These are phyloP conservation scores for Moricandia arvensis DNA, from an alignment of 345 rosid genomes.

Conservation along the genomic window DNA sequence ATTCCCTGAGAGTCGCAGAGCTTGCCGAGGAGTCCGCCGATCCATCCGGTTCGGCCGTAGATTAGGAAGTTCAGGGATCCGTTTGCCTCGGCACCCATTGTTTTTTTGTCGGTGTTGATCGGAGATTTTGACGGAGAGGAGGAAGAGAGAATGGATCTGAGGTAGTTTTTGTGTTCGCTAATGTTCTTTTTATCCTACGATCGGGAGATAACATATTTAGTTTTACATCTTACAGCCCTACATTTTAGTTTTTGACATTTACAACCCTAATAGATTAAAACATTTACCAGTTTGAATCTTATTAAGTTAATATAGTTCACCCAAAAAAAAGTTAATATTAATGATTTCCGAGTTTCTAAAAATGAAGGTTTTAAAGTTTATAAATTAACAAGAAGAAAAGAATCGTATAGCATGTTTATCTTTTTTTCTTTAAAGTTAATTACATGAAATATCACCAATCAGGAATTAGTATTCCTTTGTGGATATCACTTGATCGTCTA, in stretches of 20 bases:
- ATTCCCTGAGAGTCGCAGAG: slow-evolving; percentile 68
- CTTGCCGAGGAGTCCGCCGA: slow-evolving; percentile 82
- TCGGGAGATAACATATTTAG: neutral
- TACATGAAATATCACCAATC: neutral
- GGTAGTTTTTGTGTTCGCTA: slow-evolving; percentile 5
- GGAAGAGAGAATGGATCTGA: slow-evolving; percentile 18
- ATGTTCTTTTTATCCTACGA: slow-evolving; percentile 28
- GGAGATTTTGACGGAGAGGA: neutral
- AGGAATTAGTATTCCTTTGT: neutral
- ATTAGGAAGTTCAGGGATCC: slow-evolving; percentile 71
- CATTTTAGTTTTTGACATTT: neutral
- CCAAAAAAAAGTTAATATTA: too few relatives aligned
- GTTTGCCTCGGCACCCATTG: slow-evolving; percentile 63
- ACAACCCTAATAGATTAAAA: neutral
- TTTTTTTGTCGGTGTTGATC: slow-evolving; percentile 28
- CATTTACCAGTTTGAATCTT: neutral
- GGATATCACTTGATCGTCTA: neutral
- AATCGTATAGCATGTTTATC: neutral
- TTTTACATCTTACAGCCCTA: slow-evolving; percentile 3
- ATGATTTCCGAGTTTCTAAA: neutral
- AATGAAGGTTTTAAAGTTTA: neutral
- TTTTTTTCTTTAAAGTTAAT: neutral
- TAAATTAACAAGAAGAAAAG: neutral
- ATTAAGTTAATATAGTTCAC: neutral
- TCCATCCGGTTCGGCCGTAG: slow-evolving; percentile 94